phyloP scores from a whole-genome alignment of 1,284 basidiomycete genomes.

The Rhodotorula sp. region DNA sequence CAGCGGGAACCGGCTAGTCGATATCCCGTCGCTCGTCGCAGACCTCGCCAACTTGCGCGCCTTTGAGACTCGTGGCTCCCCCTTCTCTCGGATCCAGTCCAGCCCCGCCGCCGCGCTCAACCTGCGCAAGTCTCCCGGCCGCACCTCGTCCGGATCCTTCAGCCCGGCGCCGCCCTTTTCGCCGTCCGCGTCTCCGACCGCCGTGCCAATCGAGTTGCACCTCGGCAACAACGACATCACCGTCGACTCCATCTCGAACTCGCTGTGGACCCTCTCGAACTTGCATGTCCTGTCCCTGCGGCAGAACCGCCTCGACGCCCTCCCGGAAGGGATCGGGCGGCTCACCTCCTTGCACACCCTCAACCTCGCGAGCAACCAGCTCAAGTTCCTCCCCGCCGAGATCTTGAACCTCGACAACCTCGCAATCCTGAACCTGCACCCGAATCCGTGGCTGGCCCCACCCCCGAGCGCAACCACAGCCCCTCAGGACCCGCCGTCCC shows the following conservation, averaged over 20 bases:
- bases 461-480: constrained; percentile 4
- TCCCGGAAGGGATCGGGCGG: constrained; percentile 39
- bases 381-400: constrained; percentile 41
- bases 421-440: constrained; percentile 17
- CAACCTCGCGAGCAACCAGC: constrained; percentile 32
- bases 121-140: not conserved
- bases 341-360: constrained; percentile 33
- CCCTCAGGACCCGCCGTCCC: not conserved
- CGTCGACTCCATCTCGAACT: constrained; percentile 30
- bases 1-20: constrained; percentile 16
- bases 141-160: constrained; percentile 23
- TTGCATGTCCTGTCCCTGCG: constrained; percentile 34
- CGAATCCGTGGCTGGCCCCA: constrained; percentile 28
- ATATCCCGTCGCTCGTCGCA: constrained; percentile 19
- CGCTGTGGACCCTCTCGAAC: constrained; percentile 39
- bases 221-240: constrained; percentile 38
- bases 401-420: constrained; percentile 36
- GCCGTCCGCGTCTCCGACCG: not conserved
- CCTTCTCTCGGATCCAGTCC: constrained; percentile 10
- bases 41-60: constrained; percentile 22
- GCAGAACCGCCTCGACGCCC: constrained; percentile 29
- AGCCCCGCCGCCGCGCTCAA: constrained; percentile 1
- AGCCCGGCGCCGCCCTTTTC: not conserved
- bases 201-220: constrained; percentile 33
- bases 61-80: not conserved